Evolutionary conservation across 768 basidiomycete species (phyloP), one percentile per base, ranked within the genome.

Genomic region (Russula compacta): DNA sequence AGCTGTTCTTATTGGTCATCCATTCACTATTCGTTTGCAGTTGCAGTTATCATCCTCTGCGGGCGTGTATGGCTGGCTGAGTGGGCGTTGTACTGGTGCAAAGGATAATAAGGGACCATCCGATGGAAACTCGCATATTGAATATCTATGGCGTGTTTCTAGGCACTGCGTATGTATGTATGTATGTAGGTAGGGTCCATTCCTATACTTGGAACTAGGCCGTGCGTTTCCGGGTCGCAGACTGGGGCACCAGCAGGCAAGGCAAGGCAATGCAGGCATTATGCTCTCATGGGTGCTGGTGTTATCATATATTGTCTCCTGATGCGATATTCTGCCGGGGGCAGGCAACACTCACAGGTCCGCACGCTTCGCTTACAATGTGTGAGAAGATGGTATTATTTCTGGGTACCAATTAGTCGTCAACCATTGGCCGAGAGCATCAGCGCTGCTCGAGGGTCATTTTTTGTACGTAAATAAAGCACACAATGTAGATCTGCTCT

Each of bases 391-490:
- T 47, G 61, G 52, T 43, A 58, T 58, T 43, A 58, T 58, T 53
- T 42, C 7, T 48, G 36, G 51, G 42, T 8, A 57, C 19, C n/a
- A 52, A 44, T 43, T 33, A 44, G 33, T 39, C 35, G 11, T 11
- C 39, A 33, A 61, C 55, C 43, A 46, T 39, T 44, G 29, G 50
- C 19, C 39, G 44, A 57, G 56, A 21, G 50, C 55, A 54, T 15
- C 54, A 56, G 43, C 11, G 47, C 59, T 52, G 39, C 39, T 42
- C 53, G 47, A 53, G 64, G 68, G 59, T 68, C 63, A 46, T 66
- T 66, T 59, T 59, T 67, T 55, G 57, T 58, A 63, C 57, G 57
- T 63, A 54, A 58, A 48, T 38, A 33, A 46, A 29, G 24, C 24
- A 29, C 24, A 10, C 40, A n/a, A 43, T 10, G 33, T 49, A 58